phyloP scores from a whole-genome alignment of 2,329 filamentous ascomycete genomes.

The Teratosphaeria epicoccoides region DNA sequence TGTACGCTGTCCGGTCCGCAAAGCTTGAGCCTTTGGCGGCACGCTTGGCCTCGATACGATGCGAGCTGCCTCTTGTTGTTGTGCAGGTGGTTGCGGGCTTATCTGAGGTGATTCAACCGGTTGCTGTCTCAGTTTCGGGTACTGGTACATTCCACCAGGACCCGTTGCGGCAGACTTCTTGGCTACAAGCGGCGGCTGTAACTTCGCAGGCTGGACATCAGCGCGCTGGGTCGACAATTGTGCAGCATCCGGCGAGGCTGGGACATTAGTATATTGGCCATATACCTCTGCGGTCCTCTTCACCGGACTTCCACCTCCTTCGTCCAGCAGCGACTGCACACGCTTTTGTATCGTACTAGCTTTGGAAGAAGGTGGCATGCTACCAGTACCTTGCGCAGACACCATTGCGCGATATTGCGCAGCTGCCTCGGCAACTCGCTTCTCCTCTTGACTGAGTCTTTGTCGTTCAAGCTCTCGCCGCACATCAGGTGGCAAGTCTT shows the following conservation, averaged over 20 bases:
- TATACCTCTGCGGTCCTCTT: constrained; percentile 79
- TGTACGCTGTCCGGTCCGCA: constrained; percentile 36
- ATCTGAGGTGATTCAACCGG: not conserved
- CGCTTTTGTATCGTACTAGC: constrained; percentile 85
- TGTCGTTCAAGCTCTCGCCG: constrained; percentile 78
- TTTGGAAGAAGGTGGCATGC: constrained; percentile 39
- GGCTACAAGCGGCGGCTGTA: constrained; percentile 15
- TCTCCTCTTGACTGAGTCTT: constrained; percentile 76
- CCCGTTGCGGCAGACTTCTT: constrained; percentile 9
- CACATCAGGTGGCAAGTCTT: constrained; percentile 75
- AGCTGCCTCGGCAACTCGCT: constrained; percentile 75
- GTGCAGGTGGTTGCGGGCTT: constrained; percentile 16
- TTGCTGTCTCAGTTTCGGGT: constrained; percentile 13
- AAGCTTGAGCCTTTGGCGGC: constrained; percentile 51
- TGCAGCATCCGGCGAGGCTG: not conserved
- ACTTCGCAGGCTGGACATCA: constrained; percentile 1
- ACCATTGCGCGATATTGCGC: constrained; percentile 76
- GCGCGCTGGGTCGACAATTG: constrained; percentile 6
- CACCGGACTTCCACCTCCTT: constrained; percentile 50
- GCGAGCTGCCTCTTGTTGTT: constrained; percentile 6
- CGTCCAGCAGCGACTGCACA: constrained; percentile 73
- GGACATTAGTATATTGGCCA: constrained; percentile 63
- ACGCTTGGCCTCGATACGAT: constrained; percentile 39
- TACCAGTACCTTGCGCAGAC: constrained; percentile 43
- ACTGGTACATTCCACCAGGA: constrained; percentile 12